Evolutionary conservation across 2,329 filamentous ascomycete genomes (phyloP), one percentile per base, ranked within the genome.

Genomic region (Ascochyta pisi): DNA sequence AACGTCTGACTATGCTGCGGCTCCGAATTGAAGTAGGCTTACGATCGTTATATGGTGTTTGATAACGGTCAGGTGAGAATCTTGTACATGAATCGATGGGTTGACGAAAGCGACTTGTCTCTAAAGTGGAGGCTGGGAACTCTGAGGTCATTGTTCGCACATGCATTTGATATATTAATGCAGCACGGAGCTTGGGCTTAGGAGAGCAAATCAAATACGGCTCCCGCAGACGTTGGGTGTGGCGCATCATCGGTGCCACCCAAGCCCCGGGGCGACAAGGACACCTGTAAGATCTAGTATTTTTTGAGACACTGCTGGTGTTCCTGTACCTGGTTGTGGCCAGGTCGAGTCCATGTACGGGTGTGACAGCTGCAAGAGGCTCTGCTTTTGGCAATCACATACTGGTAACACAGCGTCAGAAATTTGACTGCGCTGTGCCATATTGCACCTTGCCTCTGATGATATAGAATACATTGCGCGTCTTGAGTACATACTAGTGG

Each of bases 211-310:
- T 51, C 47, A 56, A 45, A 51, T 31, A 31, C 48, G 63, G 42
- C 77, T 75, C 67, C 73, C 71, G 56, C 81, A 79, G 69, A 82
- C 84, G 73, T 81, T 81, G 58, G 83, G 82, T 35, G 61, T 40
- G 46, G 47, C 26, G 26, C 46, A 50, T 47, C 53, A 43, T 47
- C 31, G 12, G 47, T 43, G 48, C 27, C 23, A 51, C 47, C 46
- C 47, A 48, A 50, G 84, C 47, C 84, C 84, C 58, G 85, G 84
- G 62, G 86, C 85, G 69, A 80, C 82, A 75, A 86, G 83, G 62
- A 80, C 59, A 60, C 37, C 47, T 50, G 57, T 52, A 49, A 58
- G 54, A 56, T 50, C 34, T n/a, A 42, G 45, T 53, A 39, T 37
- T 52, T 38, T 26, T 39, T 53, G 46, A 54, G 61, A 65, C 60